A percentile compares a stretch with the other conserved stretches of the same genome.
phyloP scores from a whole-genome alignment of 768 basidiomycete genomes.

The Hypsizygus marmoreus region DNA sequence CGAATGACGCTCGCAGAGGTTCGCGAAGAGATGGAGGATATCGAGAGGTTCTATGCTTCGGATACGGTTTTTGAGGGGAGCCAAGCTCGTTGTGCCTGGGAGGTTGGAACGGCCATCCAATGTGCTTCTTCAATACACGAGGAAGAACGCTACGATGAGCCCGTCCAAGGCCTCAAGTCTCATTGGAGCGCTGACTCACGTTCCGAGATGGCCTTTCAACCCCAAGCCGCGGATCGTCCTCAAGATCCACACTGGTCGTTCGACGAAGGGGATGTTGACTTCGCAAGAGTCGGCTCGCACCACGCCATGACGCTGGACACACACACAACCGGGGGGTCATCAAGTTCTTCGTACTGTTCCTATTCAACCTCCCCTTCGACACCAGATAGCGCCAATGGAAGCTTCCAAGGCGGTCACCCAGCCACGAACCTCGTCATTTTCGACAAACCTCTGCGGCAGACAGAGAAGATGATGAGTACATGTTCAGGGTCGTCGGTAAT shows the following conservation, averaged over 20 bases:
- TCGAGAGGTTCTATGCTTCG: conserved; percentile 71
- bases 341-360: conserved; percentile 11
- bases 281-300: not conserved
- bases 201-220: conserved; percentile 4
- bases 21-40: conserved; percentile 53
- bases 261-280: not conserved
- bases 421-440: conserved; percentile 11
- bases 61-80: conserved; percentile 79
- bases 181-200: conserved; percentile 21
- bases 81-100: conserved; percentile 79
- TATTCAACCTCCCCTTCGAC: conserved; percentile 16
- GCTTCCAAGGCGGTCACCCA: conserved; percentile 4
- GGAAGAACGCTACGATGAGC: not conserved
- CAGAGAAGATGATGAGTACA: not conserved
- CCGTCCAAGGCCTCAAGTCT: conserved; percentile 15
- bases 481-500: not conserved
- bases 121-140: conserved; percentile 21
- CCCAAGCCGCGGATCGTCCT: not conserved
- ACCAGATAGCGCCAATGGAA: conserved; percentile 8
- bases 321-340: conserved; percentile 7
- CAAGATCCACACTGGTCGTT: not conserved
- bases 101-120: conserved; percentile 60
- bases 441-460: conserved; percentile 1
- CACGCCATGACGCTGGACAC: conserved; percentile 4
- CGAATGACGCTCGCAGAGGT: conserved; percentile 55